A percentile compares a stretch with the other conserved stretches of the same genome.
Evolutionary conservation across 2,329 filamentous ascomycete genomes (phyloP).

Genomic region (Pseudocercospora musae): DNA sequence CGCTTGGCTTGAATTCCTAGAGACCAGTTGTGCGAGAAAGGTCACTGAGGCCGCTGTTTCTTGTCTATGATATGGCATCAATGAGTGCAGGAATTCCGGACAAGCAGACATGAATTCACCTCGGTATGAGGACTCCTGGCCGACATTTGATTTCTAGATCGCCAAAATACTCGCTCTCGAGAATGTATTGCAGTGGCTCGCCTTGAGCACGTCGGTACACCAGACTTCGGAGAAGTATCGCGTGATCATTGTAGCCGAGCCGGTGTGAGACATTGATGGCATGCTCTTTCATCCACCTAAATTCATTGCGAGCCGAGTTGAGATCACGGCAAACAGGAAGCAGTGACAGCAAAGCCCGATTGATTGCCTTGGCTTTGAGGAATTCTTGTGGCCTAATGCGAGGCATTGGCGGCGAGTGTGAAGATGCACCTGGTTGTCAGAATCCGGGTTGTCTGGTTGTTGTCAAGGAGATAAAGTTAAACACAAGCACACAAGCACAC

Average conservation of each 20-base stretch:
- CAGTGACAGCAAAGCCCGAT: slow-evolving; percentile 54
- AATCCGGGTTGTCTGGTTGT: background rate
- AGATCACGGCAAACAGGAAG: slow-evolving; percentile 63
- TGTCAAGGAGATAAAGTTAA: background rate
- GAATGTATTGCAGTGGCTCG: slow-evolving; percentile 81
- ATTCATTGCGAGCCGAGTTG: slow-evolving; percentile 62
- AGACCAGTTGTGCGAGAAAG: slow-evolving; percentile 34
- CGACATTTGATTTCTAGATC: slow-evolving; percentile 72
- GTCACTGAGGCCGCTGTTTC: slow-evolving; percentile 45
- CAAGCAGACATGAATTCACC: slow-evolving; percentile 44
- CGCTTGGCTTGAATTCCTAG: slow-evolving; percentile 6
- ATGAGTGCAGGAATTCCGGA: slow-evolving; percentile 11
- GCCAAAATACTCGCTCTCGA: slow-evolving; percentile 87
- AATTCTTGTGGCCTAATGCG: slow-evolving; percentile 31
- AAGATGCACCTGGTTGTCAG: background rate
- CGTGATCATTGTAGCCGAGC: slow-evolving; percentile 25
- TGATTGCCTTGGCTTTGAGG: slow-evolving; percentile 25
- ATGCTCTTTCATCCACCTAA: slow-evolving; percentile 69
- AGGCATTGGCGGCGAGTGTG: slow-evolving; percentile 25
- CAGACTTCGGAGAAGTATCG: slow-evolving; percentile 27
- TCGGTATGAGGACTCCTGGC: slow-evolving; percentile 79
- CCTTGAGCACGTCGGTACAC: slow-evolving; percentile 53
- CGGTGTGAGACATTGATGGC: slow-evolving; percentile 29
- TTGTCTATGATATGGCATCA: slow-evolving; percentile 34
- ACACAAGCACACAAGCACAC: background rate